Evolutionary conservation across 129 eudicot genomes (phyloP).

Genomic region (Arctium lappa): DNA sequence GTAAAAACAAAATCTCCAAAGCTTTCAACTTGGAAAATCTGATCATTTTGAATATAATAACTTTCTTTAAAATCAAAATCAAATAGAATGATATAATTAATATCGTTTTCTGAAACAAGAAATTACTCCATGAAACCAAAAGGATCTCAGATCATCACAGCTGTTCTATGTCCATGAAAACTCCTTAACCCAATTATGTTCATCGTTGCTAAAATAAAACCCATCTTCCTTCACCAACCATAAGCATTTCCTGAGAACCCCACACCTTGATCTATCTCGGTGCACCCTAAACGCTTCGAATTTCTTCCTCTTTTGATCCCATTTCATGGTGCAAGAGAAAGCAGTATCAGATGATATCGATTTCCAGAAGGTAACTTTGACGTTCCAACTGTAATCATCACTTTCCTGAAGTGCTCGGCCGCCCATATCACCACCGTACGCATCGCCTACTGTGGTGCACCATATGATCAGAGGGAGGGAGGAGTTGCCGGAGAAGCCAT

Average conservation of each 20-base stretch:
- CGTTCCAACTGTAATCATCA: conserved; percentile 39
- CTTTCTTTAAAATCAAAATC: too few species aligned
- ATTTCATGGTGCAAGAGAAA: conserved; percentile 36
- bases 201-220: conserved; percentile 40
- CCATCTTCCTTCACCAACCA: conserved; percentile 50
- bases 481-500: conserved; percentile 40
- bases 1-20: too few species aligned
- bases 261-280: conserved; percentile 3
- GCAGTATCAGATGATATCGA: not conserved
- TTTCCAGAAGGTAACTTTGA: conserved; percentile 14
- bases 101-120: not conserved
- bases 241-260: conserved; percentile 13
- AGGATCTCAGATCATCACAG: not conserved
- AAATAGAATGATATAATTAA: too few species aligned
- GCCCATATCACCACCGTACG: conserved; percentile 24
- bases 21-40: too few species aligned
- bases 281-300: conserved; percentile 9
- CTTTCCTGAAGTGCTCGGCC: conserved; percentile 44
- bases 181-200: conserved; percentile 23
- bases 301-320: conserved; percentile 31
- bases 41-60: too few species aligned
- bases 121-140: not conserved
- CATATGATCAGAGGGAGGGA: conserved; percentile 38
- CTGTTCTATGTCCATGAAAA: conserved; percentile 25
- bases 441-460: conserved; percentile 14